Conservation (phyloP, 2,329 filamentous ascomycete genomes). For the Penicillium sp. region DNA sequence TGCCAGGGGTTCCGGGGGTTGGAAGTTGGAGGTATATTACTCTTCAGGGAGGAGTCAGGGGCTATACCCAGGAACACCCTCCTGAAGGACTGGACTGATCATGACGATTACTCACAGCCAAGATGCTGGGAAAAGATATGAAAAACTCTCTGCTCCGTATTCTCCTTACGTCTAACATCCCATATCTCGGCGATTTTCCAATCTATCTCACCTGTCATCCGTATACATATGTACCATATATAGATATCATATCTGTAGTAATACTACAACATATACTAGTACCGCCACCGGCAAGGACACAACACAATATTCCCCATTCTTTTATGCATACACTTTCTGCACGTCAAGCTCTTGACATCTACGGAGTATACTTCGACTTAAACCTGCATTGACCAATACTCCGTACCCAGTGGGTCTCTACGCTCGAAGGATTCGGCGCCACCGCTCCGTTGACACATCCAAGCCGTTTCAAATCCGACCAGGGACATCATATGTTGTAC, state of each 20-base stretch:
- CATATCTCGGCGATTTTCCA: background rate
- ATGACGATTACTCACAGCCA: background rate
- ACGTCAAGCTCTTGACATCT: background rate
- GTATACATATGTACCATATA: background rate
- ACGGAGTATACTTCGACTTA: background rate
- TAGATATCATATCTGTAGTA: background rate
- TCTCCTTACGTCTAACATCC: background rate
- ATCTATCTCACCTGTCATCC: background rate
- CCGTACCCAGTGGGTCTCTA: background rate
- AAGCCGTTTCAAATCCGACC: background rate
- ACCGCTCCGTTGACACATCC: background rate
- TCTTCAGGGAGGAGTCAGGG: background rate
- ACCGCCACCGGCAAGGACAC: constrained; percentile 12
- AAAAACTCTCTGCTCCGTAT: background rate
- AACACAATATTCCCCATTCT: constrained; percentile 1
- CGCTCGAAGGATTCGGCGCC: background rate
- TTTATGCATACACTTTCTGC: background rate
- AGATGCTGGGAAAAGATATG: background rate
- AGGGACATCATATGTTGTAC: background rate
- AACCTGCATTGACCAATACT: background rate
- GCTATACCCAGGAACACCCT: background rate
- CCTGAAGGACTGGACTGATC: background rate
- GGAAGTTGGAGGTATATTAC: background rate
- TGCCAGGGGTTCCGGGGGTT: background rate
- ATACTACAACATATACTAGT: background rate